These are phyloP conservation scores for Diplodia seriata DNA, from an alignment of 2,329 filamentous ascomycete species.

Conservation along the genomic window DNA sequence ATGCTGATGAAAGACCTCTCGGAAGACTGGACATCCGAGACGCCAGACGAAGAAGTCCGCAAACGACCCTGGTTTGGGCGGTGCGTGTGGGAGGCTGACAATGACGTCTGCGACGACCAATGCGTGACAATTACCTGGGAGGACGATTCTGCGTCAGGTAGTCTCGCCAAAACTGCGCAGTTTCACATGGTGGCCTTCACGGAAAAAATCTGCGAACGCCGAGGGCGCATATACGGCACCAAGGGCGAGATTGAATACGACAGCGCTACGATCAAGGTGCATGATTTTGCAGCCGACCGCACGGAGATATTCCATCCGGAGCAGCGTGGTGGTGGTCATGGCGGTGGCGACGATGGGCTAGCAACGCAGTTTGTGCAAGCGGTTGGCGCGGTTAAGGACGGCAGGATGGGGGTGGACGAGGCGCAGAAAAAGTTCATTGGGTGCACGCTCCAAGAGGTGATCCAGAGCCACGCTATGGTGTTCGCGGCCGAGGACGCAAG, in stretches of 20 bases:
- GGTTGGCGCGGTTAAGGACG: conserved; percentile 77
- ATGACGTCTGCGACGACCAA: conserved; percentile 93
- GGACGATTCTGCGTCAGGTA: conserved; percentile 60
- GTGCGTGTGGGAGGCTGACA: conserved; percentile 94
- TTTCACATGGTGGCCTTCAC: conserved; percentile 97
- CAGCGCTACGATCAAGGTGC: conserved; percentile 75
- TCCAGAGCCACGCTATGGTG: conserved; percentile 90
- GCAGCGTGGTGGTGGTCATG: conserved; percentile 69
- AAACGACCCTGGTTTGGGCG: conserved; percentile 77
- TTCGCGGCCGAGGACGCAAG: conserved; percentile 94
- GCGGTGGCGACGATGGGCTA: conserved; percentile 81
- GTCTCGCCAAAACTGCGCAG: conserved; percentile 80
- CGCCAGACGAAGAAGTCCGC: conserved; percentile 56
- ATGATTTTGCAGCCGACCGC: conserved; percentile 70
- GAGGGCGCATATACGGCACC: conserved; percentile 85
- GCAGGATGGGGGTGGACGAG: conserved; percentile 67
- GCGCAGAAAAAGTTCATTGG: conserved; percentile 81
- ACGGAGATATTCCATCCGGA: conserved; percentile 66
- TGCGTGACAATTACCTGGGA: conserved; percentile 88
- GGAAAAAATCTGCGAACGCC: conserved; percentile 82
- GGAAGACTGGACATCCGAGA: conserved; percentile 66
- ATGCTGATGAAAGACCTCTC: conserved; percentile 57
- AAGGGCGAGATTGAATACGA: conserved; percentile 87
- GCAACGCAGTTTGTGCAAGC: conserved; percentile 83
- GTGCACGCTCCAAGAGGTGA: conserved; percentile 82